Evolutionary conservation across 345 rosid genomes (phyloP).

Genomic region (Corchorus capsularis): DNA sequence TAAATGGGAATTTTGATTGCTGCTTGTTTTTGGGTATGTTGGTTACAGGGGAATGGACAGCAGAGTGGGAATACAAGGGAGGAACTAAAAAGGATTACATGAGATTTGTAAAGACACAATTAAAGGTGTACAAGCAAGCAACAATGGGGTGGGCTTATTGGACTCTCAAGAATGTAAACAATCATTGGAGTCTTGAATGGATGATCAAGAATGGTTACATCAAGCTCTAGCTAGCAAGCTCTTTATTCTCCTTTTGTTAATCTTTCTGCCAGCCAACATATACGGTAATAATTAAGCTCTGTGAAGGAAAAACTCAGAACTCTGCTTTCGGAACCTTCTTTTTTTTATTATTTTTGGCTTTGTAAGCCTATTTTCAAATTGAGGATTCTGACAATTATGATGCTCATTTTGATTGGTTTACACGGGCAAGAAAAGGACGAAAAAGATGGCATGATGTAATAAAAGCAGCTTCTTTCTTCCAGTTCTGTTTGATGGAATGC

Average conservation of each 20-base stretch:
- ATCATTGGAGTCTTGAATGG: constrained; percentile 59
- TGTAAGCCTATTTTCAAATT: neutral
- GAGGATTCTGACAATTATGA: neutral
- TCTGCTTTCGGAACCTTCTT: neutral
- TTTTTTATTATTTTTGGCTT: neutral
- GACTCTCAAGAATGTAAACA: constrained; percentile 50
- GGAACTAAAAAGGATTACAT: constrained; percentile 50
- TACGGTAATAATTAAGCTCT: neutral
- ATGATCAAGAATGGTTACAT: constrained; percentile 61
- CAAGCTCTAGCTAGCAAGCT: constrained; percentile 37
- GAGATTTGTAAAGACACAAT: constrained; percentile 49
- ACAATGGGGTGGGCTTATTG: constrained; percentile 71
- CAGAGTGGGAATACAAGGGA: constrained; percentile 49
- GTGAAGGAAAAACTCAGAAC: neutral
- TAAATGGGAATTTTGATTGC: no score
- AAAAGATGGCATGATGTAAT: neutral
- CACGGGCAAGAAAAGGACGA: neutral
- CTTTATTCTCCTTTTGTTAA: neutral
- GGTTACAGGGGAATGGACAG: constrained; percentile 60
- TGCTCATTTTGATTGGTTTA: neutral
- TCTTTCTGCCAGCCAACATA: neutral
- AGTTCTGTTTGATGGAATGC: no score
- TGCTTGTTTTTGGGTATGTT: no score
- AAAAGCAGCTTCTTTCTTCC: no score
- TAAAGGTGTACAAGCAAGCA: constrained; percentile 49